Evolutionary conservation across 2,329 filamentous ascomycete species (phyloP).

Genomic region (Penicillium sp.): DNA sequence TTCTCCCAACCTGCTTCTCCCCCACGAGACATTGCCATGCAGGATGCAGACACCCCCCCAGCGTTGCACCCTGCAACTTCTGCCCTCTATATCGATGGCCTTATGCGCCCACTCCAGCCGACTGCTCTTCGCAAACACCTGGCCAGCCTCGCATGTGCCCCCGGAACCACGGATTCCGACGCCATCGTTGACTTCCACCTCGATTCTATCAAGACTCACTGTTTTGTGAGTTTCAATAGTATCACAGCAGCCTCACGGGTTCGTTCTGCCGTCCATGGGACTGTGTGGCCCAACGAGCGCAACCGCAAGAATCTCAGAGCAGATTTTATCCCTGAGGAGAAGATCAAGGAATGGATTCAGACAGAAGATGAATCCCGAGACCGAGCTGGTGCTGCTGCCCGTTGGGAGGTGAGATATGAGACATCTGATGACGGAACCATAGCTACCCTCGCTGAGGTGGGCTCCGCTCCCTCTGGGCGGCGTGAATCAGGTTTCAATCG

Average conservation of each 20-base stretch:
- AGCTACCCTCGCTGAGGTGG: slow-evolving; percentile 49
- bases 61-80: slow-evolving; percentile 63
- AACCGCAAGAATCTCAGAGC: slow-evolving; percentile 76
- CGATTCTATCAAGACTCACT: slow-evolving; percentile 79
- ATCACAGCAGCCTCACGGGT: slow-evolving; percentile 65
- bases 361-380: slow-evolving; percentile 50
- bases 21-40: slow-evolving; percentile 23
- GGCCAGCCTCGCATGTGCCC: slow-evolving; percentile 56
- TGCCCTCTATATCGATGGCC: slow-evolving; percentile 78
- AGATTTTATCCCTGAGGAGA: slow-evolving; percentile 76
- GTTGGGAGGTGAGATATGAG: slow-evolving; percentile 68
- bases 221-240: slow-evolving; percentile 65
- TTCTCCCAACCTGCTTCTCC: slow-evolving; percentile 22
- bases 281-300: slow-evolving; percentile 77
- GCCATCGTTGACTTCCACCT: slow-evolving; percentile 64
- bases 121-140: slow-evolving; percentile 61
- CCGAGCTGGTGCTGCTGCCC: slow-evolving; percentile 38
- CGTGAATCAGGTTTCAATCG: slow-evolving; percentile 22
- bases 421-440: slow-evolving; percentile 49
- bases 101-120: slow-evolving; percentile 76
- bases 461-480: slow-evolving; percentile 22
- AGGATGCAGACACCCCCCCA: slow-evolving; percentile 42
- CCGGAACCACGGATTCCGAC: slow-evolving; percentile 45
- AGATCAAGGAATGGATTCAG: slow-evolving; percentile 64
- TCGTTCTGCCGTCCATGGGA: slow-evolving; percentile 64